Evolutionary conservation across 148 eudicot genomes (phyloP).

Genomic region (Linanthus parryae): DNA sequence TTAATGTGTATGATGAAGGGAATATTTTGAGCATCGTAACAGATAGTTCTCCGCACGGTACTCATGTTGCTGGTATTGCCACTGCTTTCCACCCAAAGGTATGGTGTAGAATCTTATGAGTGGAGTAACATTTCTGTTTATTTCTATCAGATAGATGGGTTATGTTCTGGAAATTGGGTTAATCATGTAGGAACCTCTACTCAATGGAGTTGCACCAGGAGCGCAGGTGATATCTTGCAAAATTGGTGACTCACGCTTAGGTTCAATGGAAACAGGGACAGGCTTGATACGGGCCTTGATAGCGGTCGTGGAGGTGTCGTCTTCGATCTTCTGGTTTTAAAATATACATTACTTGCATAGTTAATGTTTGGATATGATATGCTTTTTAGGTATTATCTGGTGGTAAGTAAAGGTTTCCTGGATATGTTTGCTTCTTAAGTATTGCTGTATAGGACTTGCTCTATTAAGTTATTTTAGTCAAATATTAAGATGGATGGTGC

Average conservation of each 20-base stretch:
- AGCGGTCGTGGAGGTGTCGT: slow-evolving; percentile 90
- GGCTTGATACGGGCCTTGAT: slow-evolving; percentile 91
- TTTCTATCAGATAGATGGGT: neutral
- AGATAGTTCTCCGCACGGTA: slow-evolving; percentile 96
- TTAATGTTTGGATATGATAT: neutral
- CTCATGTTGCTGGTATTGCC: slow-evolving; percentile 98
- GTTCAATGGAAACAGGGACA: slow-evolving; percentile 98
- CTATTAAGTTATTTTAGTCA: neutral
- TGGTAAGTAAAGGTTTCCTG: neutral
- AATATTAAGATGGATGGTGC: neutral
- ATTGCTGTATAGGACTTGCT: neutral
- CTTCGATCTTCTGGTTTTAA: slow-evolving; percentile 9
- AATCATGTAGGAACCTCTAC: slow-evolving; percentile 63
- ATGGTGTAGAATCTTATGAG: slow-evolving; percentile 8
- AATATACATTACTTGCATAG: neutral
- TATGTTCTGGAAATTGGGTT: slow-evolving; percentile 4
- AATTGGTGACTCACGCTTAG: slow-evolving; percentile 92
- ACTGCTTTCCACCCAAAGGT: slow-evolving; percentile 93
- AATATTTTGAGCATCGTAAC: slow-evolving; percentile 89
- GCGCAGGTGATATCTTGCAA: slow-evolving; percentile 95
- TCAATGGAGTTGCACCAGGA: slow-evolving; percentile 99
- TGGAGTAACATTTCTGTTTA: neutral
- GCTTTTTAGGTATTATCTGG: neutral
- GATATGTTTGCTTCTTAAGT: neutral
- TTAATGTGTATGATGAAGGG: slow-evolving; percentile 87